Conservation (phyloP, 768 basidiomycete genomes). For the Zangia roseola region DNA sequence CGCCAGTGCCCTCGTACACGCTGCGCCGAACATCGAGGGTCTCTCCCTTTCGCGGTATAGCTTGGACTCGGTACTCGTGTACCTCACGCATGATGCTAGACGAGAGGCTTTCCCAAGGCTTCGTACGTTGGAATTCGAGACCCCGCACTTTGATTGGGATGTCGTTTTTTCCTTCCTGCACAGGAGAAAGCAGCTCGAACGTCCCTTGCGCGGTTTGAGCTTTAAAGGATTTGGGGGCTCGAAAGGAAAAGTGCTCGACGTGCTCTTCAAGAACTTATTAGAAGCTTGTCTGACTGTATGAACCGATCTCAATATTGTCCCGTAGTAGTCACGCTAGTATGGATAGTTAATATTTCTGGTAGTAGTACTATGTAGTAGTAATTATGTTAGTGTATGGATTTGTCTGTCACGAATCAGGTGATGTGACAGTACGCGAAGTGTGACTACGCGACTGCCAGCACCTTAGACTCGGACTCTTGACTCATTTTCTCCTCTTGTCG, state of each 20-base stretch:
- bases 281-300: constrained; percentile 22
- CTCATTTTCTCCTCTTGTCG: background rate
- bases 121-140: constrained; percentile 15
- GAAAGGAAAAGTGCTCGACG: constrained; percentile 20
- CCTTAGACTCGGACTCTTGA: too few relatives aligned
- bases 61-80: constrained; percentile 22
- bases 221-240: constrained; percentile 24
- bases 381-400: too few relatives aligned
- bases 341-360: too few relatives aligned
- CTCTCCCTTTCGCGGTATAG: constrained; percentile 29
- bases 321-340: too few relatives aligned
- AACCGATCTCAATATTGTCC: background rate
- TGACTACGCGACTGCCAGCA: constrained; percentile 14
- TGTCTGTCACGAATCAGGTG: constrained; percentile 19
- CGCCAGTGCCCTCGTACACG: constrained; percentile 18
- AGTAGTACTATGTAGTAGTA: too few relatives aligned
- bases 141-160: constrained; percentile 31
- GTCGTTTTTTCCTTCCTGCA: constrained; percentile 25
- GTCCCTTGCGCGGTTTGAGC: constrained; percentile 15
- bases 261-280: constrained; percentile 18
- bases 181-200: constrained; percentile 21
- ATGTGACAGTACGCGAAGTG: constrained; percentile 23
- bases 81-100: constrained; percentile 27
- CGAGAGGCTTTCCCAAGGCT: constrained; percentile 26
- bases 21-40: constrained; percentile 24